phyloP scores from a whole-genome alignment of 352 stramenopile genomes.

The Phytophthora kernoviae region DNA sequence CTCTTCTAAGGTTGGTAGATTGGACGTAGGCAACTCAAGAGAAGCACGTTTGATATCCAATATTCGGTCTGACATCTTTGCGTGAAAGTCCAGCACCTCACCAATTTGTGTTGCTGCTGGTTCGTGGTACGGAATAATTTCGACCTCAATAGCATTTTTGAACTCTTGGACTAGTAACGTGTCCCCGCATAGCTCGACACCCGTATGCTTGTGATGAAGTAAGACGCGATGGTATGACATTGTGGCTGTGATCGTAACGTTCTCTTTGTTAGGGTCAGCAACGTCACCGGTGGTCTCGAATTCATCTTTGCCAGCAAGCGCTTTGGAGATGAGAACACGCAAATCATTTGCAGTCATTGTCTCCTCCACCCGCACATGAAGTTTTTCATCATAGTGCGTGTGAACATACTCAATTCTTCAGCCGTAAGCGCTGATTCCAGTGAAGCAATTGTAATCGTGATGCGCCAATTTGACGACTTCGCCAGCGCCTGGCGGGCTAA shows the following conservation, averaged over 20 bases:
- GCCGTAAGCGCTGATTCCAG: conserved; percentile 41
- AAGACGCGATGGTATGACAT: conserved; percentile 45
- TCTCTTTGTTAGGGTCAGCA: neutral
- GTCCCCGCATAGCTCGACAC: conserved; percentile 26
- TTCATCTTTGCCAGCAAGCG: conserved; percentile 35
- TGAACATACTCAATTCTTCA: conserved; percentile 27
- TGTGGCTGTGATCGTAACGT: conserved; percentile 9
- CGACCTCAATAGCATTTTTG: conserved; percentile 30
- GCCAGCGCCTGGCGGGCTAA: conserved; percentile 31
- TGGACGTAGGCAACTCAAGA: conserved; percentile 19
- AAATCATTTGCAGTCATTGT: conserved; percentile 71
- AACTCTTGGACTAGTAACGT: conserved; percentile 23
- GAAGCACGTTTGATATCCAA: conserved; percentile 40
- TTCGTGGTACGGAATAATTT: conserved; percentile 38
- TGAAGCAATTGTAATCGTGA: conserved; percentile 39
- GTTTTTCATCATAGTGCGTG: conserved; percentile 12
- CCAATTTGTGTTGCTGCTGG: conserved; percentile 28
- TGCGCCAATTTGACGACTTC: conserved; percentile 57
- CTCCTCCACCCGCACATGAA: conserved; percentile 46
- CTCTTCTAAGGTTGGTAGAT: conserved; percentile 4
- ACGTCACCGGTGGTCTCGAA: conserved; percentile 4
- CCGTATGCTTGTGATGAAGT: conserved; percentile 30
- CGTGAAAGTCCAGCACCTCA: conserved; percentile 43
- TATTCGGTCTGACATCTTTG: conserved; percentile 31
- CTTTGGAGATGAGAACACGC: conserved; percentile 46